Evolutionary conservation across 108 stramenopile genomes (phyloP), one percentile per base, ranked within the genome.

Genomic region (Cyclotella sp.): DNA sequence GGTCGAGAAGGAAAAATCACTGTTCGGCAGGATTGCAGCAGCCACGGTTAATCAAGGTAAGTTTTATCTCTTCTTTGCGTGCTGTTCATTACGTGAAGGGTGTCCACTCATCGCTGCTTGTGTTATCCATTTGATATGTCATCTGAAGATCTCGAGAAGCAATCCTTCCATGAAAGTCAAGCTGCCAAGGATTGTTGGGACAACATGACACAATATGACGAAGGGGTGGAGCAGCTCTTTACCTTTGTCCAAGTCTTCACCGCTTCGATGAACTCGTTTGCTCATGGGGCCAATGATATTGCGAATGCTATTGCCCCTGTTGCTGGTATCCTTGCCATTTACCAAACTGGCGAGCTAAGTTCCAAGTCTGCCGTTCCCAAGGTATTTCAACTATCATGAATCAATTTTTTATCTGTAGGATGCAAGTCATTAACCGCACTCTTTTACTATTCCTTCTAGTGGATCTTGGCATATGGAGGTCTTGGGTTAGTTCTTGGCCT

Each of bases 231-330:
- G 70, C 42, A 72, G 22, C 55, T 86, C 52, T 92, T 89, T 85
- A 76, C 61, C 40, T 91, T 81, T 70, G 43, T 93, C 26, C 92
- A 91, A 70, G 85, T 93, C 11, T 87, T 93, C 78, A 93, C 89
- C 41, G 92, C 90, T 4, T 84, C 78, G 63, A 39, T 90, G 18
- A 73, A 77, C 45, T 84, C 88, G 10, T 91, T 92, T 75, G 85
- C 88, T 3, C 92, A 93, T 34, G 92, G 92, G 0, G 90, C 90
- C 28, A 93, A 93, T 72, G 90, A 93, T 58, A 85, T 89, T 3
- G 86, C 90, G 34, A 93, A 91, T 52, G 63, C 90, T 18, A 86
- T 92, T 72, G 90, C 76, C 22, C 90, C 90, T 26, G 58, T 91
- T 30, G 81, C 87, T 53, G 91, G 85, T 2, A 77, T 90, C 40